Percentiles rank a stretch among this genome's conserved stretches.
Evolutionary conservation across 2,329 filamentous ascomycete species (phyloP).

Genomic region (Penicillium aurantiogriseum): DNA sequence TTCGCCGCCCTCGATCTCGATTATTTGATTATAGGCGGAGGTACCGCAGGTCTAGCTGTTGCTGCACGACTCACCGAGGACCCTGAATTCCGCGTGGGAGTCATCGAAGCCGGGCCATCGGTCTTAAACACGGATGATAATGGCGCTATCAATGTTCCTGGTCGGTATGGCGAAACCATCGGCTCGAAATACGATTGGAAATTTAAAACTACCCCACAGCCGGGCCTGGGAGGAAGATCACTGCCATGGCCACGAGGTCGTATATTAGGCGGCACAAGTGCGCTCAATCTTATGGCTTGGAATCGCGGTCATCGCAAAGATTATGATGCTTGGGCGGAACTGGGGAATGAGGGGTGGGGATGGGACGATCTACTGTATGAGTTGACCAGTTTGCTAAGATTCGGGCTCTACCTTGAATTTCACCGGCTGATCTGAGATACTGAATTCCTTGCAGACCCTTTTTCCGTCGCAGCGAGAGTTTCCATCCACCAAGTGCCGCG

Average conservation of each 20-base stretch:
- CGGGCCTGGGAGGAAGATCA: constrained; percentile 11
- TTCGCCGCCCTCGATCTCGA: constrained; percentile 8
- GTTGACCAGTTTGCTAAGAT: neutral
- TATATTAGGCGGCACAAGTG: constrained; percentile 33
- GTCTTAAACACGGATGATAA: constrained; percentile 24
- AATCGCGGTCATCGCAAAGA: constrained; percentile 26
- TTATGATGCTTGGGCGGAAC: constrained; percentile 33
- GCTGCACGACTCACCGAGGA: constrained; percentile 38
- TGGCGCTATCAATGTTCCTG: constrained; percentile 26
- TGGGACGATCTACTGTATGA: constrained; percentile 25
- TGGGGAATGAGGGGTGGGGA: constrained; percentile 34
- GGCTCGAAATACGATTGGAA: constrained; percentile 34
- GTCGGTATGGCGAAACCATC: constrained; percentile 13
- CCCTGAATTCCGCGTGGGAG: constrained; percentile 42
- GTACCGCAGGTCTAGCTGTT: constrained; percentile 53
- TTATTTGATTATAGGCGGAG: constrained; percentile 51
- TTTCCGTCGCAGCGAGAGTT: constrained; percentile 53
- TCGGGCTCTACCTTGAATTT: neutral
- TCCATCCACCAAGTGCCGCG: constrained; percentile 26
- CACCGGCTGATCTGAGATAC: constrained; percentile 12
- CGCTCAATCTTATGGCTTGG: constrained; percentile 34
- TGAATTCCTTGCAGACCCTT: constrained; percentile 45
- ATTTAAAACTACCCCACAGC: constrained; percentile 32
- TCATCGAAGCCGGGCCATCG: constrained; percentile 47
- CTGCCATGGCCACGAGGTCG: constrained; percentile 27